These are phyloP conservation scores for Colletotrichum brevisporum DNA, from an alignment of 2,329 filamentous ascomycete species.

Conservation along the genomic window DNA sequence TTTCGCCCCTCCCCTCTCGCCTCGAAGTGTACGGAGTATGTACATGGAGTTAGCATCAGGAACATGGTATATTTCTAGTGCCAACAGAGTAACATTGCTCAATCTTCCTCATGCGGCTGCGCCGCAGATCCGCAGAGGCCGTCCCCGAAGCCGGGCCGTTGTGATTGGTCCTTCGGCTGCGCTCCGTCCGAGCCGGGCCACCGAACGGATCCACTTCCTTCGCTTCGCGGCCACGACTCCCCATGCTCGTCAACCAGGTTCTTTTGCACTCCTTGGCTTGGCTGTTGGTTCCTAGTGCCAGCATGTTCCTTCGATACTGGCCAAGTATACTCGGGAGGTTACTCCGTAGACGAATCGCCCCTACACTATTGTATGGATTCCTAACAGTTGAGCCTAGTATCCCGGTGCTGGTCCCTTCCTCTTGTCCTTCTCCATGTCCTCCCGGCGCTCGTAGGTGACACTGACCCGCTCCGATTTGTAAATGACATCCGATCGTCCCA, in stretches of 20 bases:
- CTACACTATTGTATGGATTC: too few species aligned
- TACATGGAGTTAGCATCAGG: too few species aligned
- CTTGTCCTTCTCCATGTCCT: slow-evolving; percentile 16
- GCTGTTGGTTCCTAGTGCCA: not conserved
- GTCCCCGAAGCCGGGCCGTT: not conserved
- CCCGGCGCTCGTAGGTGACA: slow-evolving; percentile 41
- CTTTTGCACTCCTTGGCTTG: not conserved
- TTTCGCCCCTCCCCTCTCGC: not conserved
- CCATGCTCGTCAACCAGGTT: not conserved
- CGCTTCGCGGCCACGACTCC: not conserved
- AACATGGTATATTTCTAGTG: too few species aligned
- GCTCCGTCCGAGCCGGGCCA: slow-evolving; percentile 7
- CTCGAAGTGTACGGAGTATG: too few species aligned
- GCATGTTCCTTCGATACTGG: too few species aligned
- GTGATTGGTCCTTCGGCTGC: slow-evolving; percentile 15
- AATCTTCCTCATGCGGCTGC: slow-evolving; percentile 14
- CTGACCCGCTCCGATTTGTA: slow-evolving; percentile 44
- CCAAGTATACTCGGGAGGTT: too few species aligned
- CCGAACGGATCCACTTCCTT: not conserved
- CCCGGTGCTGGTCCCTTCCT: not conserved
- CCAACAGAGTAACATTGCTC: slow-evolving; percentile 6
- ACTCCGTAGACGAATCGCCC: too few species aligned
- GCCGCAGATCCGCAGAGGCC: slow-evolving; percentile 24
- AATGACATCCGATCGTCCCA: slow-evolving; percentile 39
- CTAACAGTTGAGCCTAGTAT: not conserved